phyloP scores from a whole-genome alignment of 148 eudicot species.

The Drosera capensis region DNA sequence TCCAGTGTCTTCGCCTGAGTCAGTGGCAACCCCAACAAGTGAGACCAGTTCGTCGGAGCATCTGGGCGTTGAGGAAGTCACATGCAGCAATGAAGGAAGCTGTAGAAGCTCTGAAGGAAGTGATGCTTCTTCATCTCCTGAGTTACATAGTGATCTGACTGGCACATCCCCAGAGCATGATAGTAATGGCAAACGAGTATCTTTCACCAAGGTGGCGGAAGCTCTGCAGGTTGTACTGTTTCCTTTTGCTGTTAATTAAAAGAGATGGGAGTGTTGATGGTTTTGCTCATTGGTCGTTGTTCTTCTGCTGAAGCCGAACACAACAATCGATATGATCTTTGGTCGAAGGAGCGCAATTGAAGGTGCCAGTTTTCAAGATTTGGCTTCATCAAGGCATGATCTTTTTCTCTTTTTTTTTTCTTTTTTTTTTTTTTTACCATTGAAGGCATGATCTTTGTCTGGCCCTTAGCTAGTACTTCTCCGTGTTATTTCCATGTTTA shows the following conservation, averaged over 20 bases:
- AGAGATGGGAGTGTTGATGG: no score
- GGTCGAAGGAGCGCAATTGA: no score
- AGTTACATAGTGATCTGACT: slow-evolving; percentile 14
- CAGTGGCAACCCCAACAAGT: slow-evolving; percentile 7
- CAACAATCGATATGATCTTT: no score
- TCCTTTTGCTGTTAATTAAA: no score
- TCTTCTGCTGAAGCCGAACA: no score
- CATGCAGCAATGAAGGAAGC: slow-evolving; percentile 10
- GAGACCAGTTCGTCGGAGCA: slow-evolving; percentile 9
- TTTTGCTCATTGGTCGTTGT: no score
- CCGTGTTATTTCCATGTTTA: slow-evolving; percentile 4
- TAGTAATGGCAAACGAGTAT: slow-evolving; percentile 6
- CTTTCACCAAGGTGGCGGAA: not conserved
- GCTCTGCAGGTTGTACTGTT: no score
- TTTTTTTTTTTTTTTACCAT: no score
- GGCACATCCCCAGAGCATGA: slow-evolving; percentile 11
- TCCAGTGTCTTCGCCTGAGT: slow-evolving; percentile 13
- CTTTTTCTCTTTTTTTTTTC: no score
- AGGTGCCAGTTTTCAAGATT: no score
- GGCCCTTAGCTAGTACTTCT: not conserved
- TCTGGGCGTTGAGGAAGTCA: slow-evolving; percentile 10
- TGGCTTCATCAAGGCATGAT: no score
- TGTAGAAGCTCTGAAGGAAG: slow-evolving; percentile 20
- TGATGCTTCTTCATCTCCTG: slow-evolving; percentile 12
- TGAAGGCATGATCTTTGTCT: slow-evolving; percentile 33